Conservation (phyloP, 768 basidiomycete species). For the Mycena vulgaris region DNA sequence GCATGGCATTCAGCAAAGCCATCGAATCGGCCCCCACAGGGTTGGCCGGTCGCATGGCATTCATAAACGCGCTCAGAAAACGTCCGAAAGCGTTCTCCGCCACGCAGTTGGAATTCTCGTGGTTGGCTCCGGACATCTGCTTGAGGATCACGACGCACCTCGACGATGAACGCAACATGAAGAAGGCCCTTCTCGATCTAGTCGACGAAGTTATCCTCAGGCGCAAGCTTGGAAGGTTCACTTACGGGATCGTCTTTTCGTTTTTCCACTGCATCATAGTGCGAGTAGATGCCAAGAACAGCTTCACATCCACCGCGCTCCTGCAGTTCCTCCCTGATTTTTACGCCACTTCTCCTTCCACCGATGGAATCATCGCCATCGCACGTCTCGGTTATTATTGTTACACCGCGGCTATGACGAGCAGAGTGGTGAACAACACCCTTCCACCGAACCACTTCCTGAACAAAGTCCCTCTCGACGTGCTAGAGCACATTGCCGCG, state of each 20-base stretch:
- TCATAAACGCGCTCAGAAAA: too few relatives aligned
- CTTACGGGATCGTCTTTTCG: slow-evolving; percentile 36
- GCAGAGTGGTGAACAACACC: neutral
- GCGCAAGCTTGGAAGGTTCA: neutral
- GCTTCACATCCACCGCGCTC: slow-evolving; percentile 27
- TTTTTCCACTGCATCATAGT: slow-evolving; percentile 42
- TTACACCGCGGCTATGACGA: neutral
- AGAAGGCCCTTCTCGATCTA: slow-evolving; percentile 19
- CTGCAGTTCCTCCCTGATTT: slow-evolving; percentile 42
- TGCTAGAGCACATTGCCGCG: neutral
- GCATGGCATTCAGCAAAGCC: neutral
- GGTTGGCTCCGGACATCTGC: slow-evolving; percentile 25
- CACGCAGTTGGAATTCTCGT: neutral
- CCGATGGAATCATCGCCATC: slow-evolving; percentile 34
- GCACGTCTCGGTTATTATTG: slow-evolving; percentile 26
- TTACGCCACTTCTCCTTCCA: slow-evolving; percentile 32
- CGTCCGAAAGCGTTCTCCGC: neutral
- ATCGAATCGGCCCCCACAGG: too few relatives aligned
- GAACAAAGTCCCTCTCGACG: slow-evolving; percentile 14
- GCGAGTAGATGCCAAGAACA: neutral
- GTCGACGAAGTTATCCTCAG: neutral
- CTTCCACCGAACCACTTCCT: slow-evolving; percentile 19
- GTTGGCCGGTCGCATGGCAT: too few relatives aligned
- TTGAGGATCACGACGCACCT: slow-evolving; percentile 39
- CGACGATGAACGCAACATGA: slow-evolving; percentile 36